phyloP scores from a whole-genome alignment of 1,139 yeast species.

The Meyerozyma guilliermondii region DNA sequence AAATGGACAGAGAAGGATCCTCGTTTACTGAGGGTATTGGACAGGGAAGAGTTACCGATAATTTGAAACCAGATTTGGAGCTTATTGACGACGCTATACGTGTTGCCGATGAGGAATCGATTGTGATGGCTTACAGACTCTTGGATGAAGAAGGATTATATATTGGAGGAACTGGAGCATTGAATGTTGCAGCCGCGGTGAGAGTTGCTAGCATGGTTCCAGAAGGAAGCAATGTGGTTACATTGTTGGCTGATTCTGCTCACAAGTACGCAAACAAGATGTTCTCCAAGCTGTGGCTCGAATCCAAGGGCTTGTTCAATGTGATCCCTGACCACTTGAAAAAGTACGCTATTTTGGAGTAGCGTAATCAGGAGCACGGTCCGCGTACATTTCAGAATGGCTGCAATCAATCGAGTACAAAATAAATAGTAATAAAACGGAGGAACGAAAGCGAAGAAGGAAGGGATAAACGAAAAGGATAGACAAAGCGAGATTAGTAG shows the following conservation, averaged over 20 bases:
- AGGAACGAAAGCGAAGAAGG: neutral
- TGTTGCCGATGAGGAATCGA: constrained; percentile 70
- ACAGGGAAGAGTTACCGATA: constrained; percentile 86
- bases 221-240: constrained; percentile 76
- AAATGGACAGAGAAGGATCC: constrained; percentile 63
- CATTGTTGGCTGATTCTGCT: constrained; percentile 82
- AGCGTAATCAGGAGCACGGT: constrained; percentile 3
- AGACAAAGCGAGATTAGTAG: too few species aligned
- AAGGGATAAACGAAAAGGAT: too few species aligned
- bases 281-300: constrained; percentile 73
- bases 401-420: neutral
- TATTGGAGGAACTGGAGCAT: constrained; percentile 84
- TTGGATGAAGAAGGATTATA: constrained; percentile 87
- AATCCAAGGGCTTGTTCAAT: constrained; percentile 59
- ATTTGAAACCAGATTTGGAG: constrained; percentile 67
- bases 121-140: constrained; percentile 75
- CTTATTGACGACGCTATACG: constrained; percentile 69
- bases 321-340: constrained; percentile 65
- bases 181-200: constrained; percentile 78
- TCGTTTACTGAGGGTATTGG: constrained; percentile 96
- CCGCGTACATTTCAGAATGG: neutral
- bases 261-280: constrained; percentile 81
- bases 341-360: constrained; percentile 51
- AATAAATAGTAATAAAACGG: neutral
- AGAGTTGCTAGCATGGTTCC: constrained; percentile 73